phyloP scores from a whole-genome alignment of 352 stramenopile species.

The Phytophthora sansomeana region DNA sequence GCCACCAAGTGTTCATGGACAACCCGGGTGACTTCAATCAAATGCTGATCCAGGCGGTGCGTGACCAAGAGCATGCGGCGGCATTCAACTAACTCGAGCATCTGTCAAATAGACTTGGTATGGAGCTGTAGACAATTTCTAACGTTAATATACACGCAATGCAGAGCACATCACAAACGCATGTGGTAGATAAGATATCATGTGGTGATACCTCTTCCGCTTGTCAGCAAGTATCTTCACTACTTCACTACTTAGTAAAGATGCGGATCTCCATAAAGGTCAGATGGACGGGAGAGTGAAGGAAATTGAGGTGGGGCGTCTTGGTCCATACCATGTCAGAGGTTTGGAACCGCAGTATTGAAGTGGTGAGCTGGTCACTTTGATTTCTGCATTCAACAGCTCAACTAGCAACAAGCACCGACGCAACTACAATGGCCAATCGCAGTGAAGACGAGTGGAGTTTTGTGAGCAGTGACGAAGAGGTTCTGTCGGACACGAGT shows the following conservation, averaged over 20 bases:
- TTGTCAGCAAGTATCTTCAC: conserved; percentile 5
- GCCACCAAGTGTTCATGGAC: conserved; percentile 90
- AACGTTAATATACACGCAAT: background rate
- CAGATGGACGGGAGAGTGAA: conserved; percentile 36
- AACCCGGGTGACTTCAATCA: conserved; percentile 81
- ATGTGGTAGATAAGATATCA: conserved; percentile 32
- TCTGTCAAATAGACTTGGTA: conserved; percentile 25
- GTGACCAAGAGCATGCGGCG: conserved; percentile 60
- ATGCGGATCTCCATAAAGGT: conserved; percentile 15
- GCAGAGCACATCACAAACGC: conserved; percentile 2
- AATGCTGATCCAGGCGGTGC: conserved; percentile 73
- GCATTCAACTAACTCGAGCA: conserved; percentile 28
- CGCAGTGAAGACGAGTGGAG: conserved; percentile 68
- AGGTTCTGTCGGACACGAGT: conserved; percentile 30
- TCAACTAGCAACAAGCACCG: conserved; percentile 2
- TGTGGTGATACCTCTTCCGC: conserved; percentile 28
- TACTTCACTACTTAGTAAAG: conserved; percentile 14
- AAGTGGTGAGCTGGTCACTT: conserved; percentile 3
- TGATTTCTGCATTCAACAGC: conserved; percentile 14
- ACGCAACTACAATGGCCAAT: conserved; percentile 15
- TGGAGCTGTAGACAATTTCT: conserved; percentile 22
- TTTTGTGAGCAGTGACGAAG: conserved; percentile 54
- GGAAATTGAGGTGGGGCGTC: conserved; percentile 18
- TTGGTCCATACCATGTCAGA: conserved; percentile 25
- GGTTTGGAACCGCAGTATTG: conserved; percentile 8